Evolutionary conservation across 257 asterid genomes (phyloP), one percentile per base, ranked within the genome.

Genomic region (Solanum ossicruentum): DNA sequence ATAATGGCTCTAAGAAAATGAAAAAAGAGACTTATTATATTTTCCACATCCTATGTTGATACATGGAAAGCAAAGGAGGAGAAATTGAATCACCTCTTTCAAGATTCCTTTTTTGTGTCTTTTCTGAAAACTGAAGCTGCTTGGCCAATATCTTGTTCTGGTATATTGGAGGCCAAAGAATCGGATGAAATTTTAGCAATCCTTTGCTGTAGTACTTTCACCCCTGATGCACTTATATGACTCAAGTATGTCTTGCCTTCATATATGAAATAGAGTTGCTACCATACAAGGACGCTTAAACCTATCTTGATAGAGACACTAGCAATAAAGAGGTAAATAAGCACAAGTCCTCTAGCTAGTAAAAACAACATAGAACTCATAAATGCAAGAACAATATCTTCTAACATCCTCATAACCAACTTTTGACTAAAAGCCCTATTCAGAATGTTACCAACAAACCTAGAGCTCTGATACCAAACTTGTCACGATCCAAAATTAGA

Each of bases 111-210:
- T 94, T 85, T 89, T 58, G 85, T 92, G 99, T 23, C 84, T 95
- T 89, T 96, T 96, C 85, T 87, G 90, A 10, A 95, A 93, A 85
- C 88, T 94, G 93, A 90, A 88, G 83, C 88, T 90, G 86, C 90
- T 87, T 10, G 98, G 98, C 85, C 94, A 89, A 90, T 90, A 91
- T 75, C 84, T 87, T 8, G 91, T 65, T n/a, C 92, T 86, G 61
- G 85, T 83, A 55, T 86, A 36, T 0, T 36, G 41, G 41, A 36
- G 41, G 41, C 41, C 7, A 36, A 36, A 36, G 41, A 36, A 36
- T 11, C 89, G 86, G 54, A 90, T 81, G 60, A 93, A 84, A 89
- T 96, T 96, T 84, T 89, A 92, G 87, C 96, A 96, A 85, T 90
- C 98, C 89, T 72, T 88, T 87, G 89, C 92, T 66, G 69, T 43